These are phyloP conservation scores for Fusarium sp. DNA, from an alignment of 2,329 filamentous ascomycete species.

Conservation along the genomic window DNA sequence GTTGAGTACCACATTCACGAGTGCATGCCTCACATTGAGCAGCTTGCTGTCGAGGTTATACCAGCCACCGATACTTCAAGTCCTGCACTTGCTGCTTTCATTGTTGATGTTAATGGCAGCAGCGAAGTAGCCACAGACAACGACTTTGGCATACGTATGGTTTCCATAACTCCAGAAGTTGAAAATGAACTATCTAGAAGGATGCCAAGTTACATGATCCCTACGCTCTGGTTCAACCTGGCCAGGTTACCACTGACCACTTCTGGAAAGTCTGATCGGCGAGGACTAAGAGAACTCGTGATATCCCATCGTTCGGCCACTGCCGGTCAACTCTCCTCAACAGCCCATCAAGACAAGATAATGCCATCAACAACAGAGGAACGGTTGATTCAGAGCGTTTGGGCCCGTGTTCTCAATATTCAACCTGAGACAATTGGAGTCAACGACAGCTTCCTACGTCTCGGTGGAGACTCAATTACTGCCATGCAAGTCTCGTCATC, in stretches of 20 bases:
- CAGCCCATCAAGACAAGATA: no score
- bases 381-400: no score
- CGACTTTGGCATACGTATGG: not conserved
- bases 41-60: constrained; percentile 2
- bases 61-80: not conserved
- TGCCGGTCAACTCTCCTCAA: no score
- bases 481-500: no score
- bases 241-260: not conserved
- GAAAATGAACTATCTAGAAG: not conserved
- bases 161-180: not conserved
- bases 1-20: constrained; percentile 28
- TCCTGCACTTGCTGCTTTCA: not conserved
- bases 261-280: constrained; percentile 8
- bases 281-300: constrained; percentile 1
- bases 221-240: constrained; percentile 3
- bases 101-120: not conserved
- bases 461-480: no score
- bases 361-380: no score
- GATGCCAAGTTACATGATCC: constrained; percentile 7
- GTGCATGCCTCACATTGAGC: not conserved
- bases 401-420: no score
- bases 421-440: no score
- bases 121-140: not conserved
- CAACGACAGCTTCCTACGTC: no score
- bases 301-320: not conserved